Evolutionary conservation across 768 basidiomycete genomes (phyloP), one percentile per base, ranked within the genome.

Genomic region (Lentinula edodes): DNA sequence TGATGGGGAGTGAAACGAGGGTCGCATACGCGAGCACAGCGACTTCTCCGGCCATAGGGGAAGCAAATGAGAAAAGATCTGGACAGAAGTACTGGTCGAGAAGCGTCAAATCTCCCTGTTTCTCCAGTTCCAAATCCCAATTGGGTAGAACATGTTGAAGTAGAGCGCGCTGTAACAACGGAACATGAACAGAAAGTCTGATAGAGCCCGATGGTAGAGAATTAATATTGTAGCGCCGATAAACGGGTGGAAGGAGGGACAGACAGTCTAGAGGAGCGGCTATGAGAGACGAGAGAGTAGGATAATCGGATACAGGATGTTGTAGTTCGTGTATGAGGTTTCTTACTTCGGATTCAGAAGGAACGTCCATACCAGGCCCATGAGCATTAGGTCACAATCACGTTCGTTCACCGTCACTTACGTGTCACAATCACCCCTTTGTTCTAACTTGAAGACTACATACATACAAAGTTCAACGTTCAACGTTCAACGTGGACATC

Each of bases 41-140:
- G 16, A 87, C 75, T 35, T 83, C 73, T 23, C 83, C 83, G 0
- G 87, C 81, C 6, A 75, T 68, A 8, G 76, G 62, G 8, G 77
- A 77, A 1, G 85, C 74, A 65, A 80, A 84, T 13, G 75, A 79
- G 68, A 87, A 83, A 20, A 74, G 67, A 66, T 86, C 82, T 5
- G 92, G 92, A 67, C 84, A 86, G 68, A 95, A 93, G 71, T 87
- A 93, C 62, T 88, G 85, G 43, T 86, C 80, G 1, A 85, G 65
- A 16, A 93, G 71, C 2, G 70, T 56, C 12, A 72, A 72, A 10
- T 76, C 73, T 23, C 79, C 70, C 39, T 83, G 72, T 61, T 87
- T 80, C n/a, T 73, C 70, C 43, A 95, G 75, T 3, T 70, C 61
- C 1, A 74, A 66, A 42, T 84, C 81, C 91, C 93, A 96, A 38